A percentile compares a stretch with the other conserved stretches of the same genome.
phyloP scores from a whole-genome alignment of 1,284 basidiomycete species.

The Ustanciosporium gigantosporum region DNA sequence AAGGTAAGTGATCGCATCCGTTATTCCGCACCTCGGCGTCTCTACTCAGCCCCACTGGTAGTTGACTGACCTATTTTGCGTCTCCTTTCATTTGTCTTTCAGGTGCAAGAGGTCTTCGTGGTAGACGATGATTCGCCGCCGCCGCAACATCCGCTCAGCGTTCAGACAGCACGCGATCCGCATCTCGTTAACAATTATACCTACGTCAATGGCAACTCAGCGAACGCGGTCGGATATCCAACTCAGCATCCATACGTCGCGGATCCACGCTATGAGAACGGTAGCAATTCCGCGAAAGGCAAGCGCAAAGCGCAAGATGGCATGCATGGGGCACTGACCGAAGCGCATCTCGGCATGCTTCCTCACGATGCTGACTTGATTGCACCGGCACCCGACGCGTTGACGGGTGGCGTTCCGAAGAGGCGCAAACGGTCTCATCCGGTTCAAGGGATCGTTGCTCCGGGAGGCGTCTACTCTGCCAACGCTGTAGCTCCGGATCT shows the following conservation, averaged over 20 bases:
- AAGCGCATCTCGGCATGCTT: slow-evolving; percentile 22
- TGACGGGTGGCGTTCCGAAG: slow-evolving; percentile 8
- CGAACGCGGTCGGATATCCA: slow-evolving; percentile 6
- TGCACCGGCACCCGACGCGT: slow-evolving; percentile 21
- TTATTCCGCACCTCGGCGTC: too few relatives aligned
- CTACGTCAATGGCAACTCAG: slow-evolving; percentile 21
- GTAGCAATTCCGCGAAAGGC: slow-evolving; percentile 14
- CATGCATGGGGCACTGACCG: slow-evolving; percentile 3
- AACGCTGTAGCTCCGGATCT: neutral
- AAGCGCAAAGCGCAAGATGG: slow-evolving; percentile 38
- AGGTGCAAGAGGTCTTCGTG: slow-evolving; percentile 49
- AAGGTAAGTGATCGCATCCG: slow-evolving; percentile 28
- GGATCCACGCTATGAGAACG: slow-evolving; percentile 18
- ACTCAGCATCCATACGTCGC: neutral
- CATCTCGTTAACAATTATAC: slow-evolving; percentile 34
- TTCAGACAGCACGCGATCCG: slow-evolving; percentile 29
- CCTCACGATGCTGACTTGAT: slow-evolving; percentile 38
- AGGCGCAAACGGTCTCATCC: slow-evolving; percentile 37
- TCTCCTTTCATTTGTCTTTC: neutral
- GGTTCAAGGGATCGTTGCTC: slow-evolving; percentile 5
- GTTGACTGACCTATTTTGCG: neutral
- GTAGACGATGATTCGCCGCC: slow-evolving; percentile 47
- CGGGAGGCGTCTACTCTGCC: neutral
- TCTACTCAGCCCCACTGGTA: neutral
- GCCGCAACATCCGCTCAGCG: slow-evolving; percentile 37